These are phyloP conservation scores for Diplodia intermedia DNA, from an alignment of 2,329 filamentous ascomycete species.

Conservation along the genomic window DNA sequence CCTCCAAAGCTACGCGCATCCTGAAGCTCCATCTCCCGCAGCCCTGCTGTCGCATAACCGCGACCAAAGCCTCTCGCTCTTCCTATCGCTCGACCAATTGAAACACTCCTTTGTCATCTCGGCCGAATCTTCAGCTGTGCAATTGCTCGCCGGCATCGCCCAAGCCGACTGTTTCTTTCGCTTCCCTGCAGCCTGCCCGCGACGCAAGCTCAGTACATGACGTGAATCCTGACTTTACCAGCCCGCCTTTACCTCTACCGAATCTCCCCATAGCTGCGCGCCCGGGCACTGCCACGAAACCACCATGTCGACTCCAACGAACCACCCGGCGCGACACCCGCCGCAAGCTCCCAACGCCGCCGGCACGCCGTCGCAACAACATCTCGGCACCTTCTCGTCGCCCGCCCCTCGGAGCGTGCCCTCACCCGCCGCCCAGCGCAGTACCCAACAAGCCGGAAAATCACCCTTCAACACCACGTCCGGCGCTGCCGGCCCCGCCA, in stretches of 20 bases:
- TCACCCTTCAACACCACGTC: slow-evolving; percentile 43
- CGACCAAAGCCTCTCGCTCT: slow-evolving; percentile 7
- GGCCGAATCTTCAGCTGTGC: background rate
- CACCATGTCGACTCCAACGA: slow-evolving; percentile 31
- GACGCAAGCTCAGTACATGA: slow-evolving; percentile 8
- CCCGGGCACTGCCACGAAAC: background rate
- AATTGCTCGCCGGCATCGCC: background rate
- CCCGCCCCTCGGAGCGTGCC: slow-evolving; percentile 52
- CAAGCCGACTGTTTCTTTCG: background rate
- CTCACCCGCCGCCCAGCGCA: slow-evolving; percentile 40
- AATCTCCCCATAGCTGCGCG: background rate
- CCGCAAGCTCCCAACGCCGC: slow-evolving; percentile 21
- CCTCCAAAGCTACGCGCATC: slow-evolving; percentile 6
- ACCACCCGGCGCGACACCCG: slow-evolving; percentile 26
- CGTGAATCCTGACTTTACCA: slow-evolving; percentile 4
- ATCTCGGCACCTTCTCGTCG: slow-evolving; percentile 49
- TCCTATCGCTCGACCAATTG: background rate
- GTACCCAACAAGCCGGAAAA: slow-evolving; percentile 44
- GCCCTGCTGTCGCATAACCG: background rate
- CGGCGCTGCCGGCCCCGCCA: slow-evolving; percentile 8
- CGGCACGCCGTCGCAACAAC: slow-evolving; percentile 36
- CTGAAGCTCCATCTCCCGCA: background rate
- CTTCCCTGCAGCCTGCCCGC: slow-evolving; percentile 4
- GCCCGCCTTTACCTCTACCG: background rate
- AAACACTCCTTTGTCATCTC: background rate